Evolutionary conservation across 306 rosid species (phyloP), one percentile per base, ranked within the genome.

Genomic region (Begonia loranthoides): DNA sequence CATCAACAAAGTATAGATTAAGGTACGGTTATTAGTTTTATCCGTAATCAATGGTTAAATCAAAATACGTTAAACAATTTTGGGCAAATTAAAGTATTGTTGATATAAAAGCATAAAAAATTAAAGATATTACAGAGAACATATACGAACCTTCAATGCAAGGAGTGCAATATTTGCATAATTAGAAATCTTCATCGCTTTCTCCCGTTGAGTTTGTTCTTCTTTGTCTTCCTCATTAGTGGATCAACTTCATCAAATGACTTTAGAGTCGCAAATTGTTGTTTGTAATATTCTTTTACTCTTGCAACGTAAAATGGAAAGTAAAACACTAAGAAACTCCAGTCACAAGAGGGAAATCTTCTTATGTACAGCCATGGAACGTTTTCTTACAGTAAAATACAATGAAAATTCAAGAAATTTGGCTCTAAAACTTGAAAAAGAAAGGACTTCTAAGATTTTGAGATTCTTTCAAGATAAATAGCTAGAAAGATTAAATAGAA

Each of bases 161-260:
- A 77, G 70, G 58, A 77, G 83, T 51, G 60, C 12, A 17, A 73
- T 1, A 47, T 77, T 77, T 43, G 79, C 79, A 43, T 56, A 69
- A 28, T 77, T 77, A 45, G 83, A 77, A 24, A 77, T 73, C 64
- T 4, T 66, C 83, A 77, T 77, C 17, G 79, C 76, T 60, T 61
- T 66, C 57, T 72, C 83, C 6, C 69, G 76, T 10, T 63, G 76
- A 49, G 49, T 49, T 21, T 50, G 71, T 57, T 77, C 79, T 15
- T 50, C 44, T 12, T 9, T 1, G 55, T 66, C 58, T 15, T 45
- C 79, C 58, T 59, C 68, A 10, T 59, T 61, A 13, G 58, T 13
- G 54, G 41, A 45, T 69, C 83, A 19, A 63, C 79, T 50, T 73
- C 69, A 63, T 69, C 74, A 38, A 77, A 77, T 14, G 79, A 73